Base-by-base conservation (phyloP, 768 basidiomycete genomes). In the Lentinus brumalis region DNA sequence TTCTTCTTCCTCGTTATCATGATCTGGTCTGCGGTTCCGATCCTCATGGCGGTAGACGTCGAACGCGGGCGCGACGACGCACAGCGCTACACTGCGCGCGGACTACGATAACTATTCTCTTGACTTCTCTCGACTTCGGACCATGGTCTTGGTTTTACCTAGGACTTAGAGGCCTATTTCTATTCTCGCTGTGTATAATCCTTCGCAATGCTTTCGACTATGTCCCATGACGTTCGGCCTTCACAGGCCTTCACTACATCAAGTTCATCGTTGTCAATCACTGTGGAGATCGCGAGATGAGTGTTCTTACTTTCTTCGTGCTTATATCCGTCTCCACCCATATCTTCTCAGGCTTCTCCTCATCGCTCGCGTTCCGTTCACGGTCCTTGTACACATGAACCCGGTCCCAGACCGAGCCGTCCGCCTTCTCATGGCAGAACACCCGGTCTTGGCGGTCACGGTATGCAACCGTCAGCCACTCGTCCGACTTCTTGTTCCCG, bases 1-100 rank as follows among this genome's bases (percentile, higher is more conserved):
- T 98, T 97, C 75, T 87, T 92, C 70, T 95, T 98, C 77, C 81
- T 98, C 15, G 79, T 93, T 3, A 58, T 79, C 53, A 91, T 96
- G 89, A 78, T 97, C 12, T 89, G 89, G 83, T 66, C 85, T 1
- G 89, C 94, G 0, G 75, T 96, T 1, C 96, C 95, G 0, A 75
- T 96, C 0, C 79, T 99, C 7, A 67, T 76, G 62, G 78, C 79
- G 39, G 91, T 96, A 3, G 80, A 95, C 69, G 80, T 92, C 1
- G 85, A 86, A 47, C 70, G 70, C 47, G 96, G 96, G 0, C 70
- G 79, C 58, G 66, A 73, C 29, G 84, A 87, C 45, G 88, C 85
- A 2, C 68, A 62, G 32, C 63, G 62, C 30, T 82, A 79, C 50
- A 56, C 42, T 0, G 50, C 46, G 18, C 5, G n/a, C n/a, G 46